A percentile compares a stretch with the other conserved stretches of the same genome.
These are phyloP conservation scores for Plantago ovata DNA, from an alignment of 257 asterid species.

Conservation along the genomic window DNA sequence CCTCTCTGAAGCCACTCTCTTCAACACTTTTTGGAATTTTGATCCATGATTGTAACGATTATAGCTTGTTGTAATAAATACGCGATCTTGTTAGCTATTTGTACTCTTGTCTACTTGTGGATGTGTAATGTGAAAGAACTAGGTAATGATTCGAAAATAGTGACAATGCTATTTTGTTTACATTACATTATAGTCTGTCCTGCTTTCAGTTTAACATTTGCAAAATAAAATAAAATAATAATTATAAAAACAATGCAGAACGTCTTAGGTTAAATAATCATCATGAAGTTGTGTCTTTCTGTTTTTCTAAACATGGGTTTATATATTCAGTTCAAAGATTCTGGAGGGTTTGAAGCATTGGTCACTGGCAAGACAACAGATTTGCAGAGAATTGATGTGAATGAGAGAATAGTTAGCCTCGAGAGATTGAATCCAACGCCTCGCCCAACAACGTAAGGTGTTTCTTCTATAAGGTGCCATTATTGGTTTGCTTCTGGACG, in stretches of 20 bases:
- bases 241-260: too few relatives aligned
- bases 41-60: neutral
- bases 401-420: conserved; percentile 65
- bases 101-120: neutral
- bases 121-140: neutral
- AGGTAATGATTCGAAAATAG: neutral
- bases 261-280: neutral
- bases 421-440: conserved; percentile 88
- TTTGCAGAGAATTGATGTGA: conserved; percentile 57
- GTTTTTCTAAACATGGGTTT: conserved; percentile 8
- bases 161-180: too few relatives aligned
- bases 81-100: neutral
- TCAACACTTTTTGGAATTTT: too few relatives aligned
- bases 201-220: too few relatives aligned
- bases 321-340: conserved; percentile 53
- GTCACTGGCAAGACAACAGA: conserved; percentile 60
- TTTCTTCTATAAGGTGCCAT: conserved; percentile 16
- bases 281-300: conserved; percentile 8
- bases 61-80: conserved; percentile 10
- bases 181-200: too few relatives aligned
- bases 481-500: neutral
- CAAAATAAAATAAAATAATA: too few relatives aligned
- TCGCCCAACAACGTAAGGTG: conserved; percentile 88
- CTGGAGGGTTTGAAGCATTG: conserved; percentile 64
- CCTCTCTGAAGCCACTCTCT: too few relatives aligned